Conservation (phyloP, 441 rosid genomes). For the Erodium moschatum region DNA sequence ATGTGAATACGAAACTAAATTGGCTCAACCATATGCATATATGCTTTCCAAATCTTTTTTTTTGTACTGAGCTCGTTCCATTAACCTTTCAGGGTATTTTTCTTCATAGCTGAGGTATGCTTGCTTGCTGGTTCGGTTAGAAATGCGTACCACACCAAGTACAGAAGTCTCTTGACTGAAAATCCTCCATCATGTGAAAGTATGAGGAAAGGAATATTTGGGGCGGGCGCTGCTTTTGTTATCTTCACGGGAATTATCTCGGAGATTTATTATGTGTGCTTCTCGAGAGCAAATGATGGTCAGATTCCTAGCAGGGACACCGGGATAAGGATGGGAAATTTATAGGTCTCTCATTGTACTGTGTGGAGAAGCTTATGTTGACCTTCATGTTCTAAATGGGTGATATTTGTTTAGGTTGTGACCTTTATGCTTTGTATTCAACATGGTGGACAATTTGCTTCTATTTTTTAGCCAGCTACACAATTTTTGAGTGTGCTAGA, state of each 20-base stretch:
- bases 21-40: too few relatives aligned
- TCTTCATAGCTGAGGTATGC: neutral
- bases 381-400: neutral
- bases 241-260: conserved; percentile 62
- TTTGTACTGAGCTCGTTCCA: neutral
- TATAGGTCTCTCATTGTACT: conserved; percentile 25
- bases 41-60: too few relatives aligned
- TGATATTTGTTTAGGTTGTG: too few relatives aligned
- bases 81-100: neutral
- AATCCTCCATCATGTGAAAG: conserved; percentile 39
- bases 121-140: conserved; percentile 4
- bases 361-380: neutral
- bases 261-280: conserved; percentile 56
- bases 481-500: too few relatives aligned
- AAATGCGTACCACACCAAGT: neutral
- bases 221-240: conserved; percentile 73
- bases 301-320: conserved; percentile 34
- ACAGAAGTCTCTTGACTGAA: conserved; percentile 17
- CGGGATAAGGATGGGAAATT: conserved; percentile 63
- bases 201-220: conserved; percentile 69
- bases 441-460: too few relatives aligned
- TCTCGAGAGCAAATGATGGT: conserved; percentile 45
- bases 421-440: too few relatives aligned
- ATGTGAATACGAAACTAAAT: neutral
- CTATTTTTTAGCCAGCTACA: too few relatives aligned